Percentiles rank a stretch among this genome's conserved stretches.
Evolutionary conservation across 2,329 filamentous ascomycete genomes (phyloP).

Genomic region (Clonostachys rosea): DNA sequence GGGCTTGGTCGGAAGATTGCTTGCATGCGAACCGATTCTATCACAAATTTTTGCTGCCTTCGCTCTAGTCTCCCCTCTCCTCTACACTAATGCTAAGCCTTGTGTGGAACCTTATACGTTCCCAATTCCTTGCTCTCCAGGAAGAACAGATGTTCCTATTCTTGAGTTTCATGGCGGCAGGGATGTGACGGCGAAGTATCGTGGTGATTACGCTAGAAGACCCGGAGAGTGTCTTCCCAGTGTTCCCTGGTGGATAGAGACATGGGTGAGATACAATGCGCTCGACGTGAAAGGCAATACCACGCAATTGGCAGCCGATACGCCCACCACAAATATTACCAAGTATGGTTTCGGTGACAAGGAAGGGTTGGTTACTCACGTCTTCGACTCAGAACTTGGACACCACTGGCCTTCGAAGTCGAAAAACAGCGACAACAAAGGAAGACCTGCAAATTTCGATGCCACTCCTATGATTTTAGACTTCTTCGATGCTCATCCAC

Average conservation of each 20-base stretch:
- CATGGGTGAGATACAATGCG: background rate
- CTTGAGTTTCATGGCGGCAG: background rate
- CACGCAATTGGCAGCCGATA: background rate
- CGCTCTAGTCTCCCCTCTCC: background rate
- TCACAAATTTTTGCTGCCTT: background rate
- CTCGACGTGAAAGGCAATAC: background rate
- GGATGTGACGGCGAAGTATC: background rate
- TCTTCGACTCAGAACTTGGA: background rate
- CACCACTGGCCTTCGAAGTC: background rate
- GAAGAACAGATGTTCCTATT: background rate
- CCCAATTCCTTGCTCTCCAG: background rate
- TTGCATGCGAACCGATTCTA: background rate
- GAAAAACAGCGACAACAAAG: background rate
- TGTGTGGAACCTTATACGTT: background rate
- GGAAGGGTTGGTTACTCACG: background rate
- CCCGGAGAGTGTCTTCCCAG: background rate
- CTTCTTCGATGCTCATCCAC: background rate
- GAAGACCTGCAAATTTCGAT: background rate
- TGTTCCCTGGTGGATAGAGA: background rate
- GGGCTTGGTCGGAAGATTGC: background rate
- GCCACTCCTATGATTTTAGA: background rate
- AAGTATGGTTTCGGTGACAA: background rate
- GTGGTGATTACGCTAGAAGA: background rate
- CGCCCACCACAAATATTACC: background rate
- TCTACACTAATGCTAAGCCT: background rate